Evolutionary conservation across 2,329 filamentous ascomycete species (phyloP).

Genomic region (Sporothrix dimorphospora): DNA sequence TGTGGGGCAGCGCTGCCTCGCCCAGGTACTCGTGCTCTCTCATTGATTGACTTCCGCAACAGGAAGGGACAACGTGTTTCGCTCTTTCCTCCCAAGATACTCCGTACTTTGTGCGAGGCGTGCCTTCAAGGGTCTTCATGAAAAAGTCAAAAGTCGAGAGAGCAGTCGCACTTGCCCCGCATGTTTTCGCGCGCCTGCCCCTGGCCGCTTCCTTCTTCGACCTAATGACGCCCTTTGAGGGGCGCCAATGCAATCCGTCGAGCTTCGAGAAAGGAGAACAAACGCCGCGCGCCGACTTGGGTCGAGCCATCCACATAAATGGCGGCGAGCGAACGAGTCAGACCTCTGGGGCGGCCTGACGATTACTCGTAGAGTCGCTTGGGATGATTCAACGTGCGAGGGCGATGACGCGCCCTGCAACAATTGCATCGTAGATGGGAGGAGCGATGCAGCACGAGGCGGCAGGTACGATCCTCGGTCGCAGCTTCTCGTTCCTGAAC

Average conservation of each 20-base stretch:
- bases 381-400: background rate
- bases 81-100: background rate
- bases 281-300: background rate
- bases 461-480: background rate
- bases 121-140: background rate
- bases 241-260: background rate
- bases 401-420: background rate
- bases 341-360: background rate
- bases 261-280: constrained; percentile 14
- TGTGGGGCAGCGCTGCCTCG: background rate
- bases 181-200: background rate
- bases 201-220: background rate
- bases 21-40: constrained; percentile 5
- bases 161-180: constrained; percentile 1
- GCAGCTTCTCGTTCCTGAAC: background rate
- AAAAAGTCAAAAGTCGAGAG: background rate
- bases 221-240: constrained; percentile 1
- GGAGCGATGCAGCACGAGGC: background rate
- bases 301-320: background rate
- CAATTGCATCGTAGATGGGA: background rate
- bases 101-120: background rate
- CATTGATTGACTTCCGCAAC: background rate
- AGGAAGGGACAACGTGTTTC: background rate
- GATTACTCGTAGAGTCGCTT: background rate
- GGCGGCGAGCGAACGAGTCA: background rate